Base-by-base conservation (phyloP, 75 land plant genomes). In the Pinus tabuliformis region DNA sequence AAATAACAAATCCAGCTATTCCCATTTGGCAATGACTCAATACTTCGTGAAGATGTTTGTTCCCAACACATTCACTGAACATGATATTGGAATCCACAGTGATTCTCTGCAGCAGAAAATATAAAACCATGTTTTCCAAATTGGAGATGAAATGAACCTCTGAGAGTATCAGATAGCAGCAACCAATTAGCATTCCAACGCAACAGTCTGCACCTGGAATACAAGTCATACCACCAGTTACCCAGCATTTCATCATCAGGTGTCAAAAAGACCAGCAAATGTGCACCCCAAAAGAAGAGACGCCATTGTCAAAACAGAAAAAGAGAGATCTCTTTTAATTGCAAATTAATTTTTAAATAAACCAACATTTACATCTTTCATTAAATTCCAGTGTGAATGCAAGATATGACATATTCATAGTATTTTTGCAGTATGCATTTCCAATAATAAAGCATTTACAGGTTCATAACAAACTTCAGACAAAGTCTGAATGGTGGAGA, bases 181-280 rank as follows among this genome's bases (percentile, higher is more conserved):
- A 64, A 24, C 28, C 24, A 64, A 64, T 64, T 30, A 64, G 9
- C 68, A 64, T 64, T 64, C 68, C 36, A 64, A 64, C 36, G 68
- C 68, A 64, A 64, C 68, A 26, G 68, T 26, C 28, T 64, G 68
- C 28, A 64, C 68, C 68, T 64, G 68, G 68, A 64, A 64, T 64
- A 64, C 68, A 64, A 64, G 22, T 16, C 68, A 64, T 26, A 26
- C 16, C 68, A 30, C 16, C 36, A 64, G 68, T 26, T 30, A 26
- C 16, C 22, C 18, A 64, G 60, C 60, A 49, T 49, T 49, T 49
- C 54, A 49, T 49, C 54, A 49, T 49, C 54, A 49, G 12, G 54
- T 49, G 12, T 49, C 54, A 11, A 49, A 49, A 49, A 49, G 54
- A 49, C 54, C 54, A 49, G 54, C 9, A 49, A 49, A 49, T 49